These are phyloP conservation scores for Bisporella sp. DNA, from an alignment of 2,329 filamentous ascomycete genomes.

Conservation along the genomic window DNA sequence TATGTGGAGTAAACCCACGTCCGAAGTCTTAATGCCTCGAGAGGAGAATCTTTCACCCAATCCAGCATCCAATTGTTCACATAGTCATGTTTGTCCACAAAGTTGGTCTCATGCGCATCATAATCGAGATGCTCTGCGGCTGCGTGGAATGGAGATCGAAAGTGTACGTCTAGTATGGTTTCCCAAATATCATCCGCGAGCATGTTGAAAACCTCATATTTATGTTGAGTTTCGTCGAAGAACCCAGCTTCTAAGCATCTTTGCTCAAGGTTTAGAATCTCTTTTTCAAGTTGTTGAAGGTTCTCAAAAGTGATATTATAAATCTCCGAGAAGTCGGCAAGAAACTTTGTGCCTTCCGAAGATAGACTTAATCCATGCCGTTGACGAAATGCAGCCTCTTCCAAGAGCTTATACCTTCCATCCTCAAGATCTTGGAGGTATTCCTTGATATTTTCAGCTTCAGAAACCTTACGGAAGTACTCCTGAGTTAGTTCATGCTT, in stretches of 20 bases:
- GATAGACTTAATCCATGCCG: constrained; percentile 8
- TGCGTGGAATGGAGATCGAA: constrained; percentile 13
- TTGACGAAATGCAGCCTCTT: constrained; percentile 10
- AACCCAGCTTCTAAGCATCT: constrained; percentile 13
- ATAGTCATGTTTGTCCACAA: constrained; percentile 14
- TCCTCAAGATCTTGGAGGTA: constrained; percentile 13
- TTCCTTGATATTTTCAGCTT: constrained; percentile 10
- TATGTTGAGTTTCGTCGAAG: constrained; percentile 14
- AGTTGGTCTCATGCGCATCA: constrained; percentile 1
- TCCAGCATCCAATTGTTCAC: constrained; percentile 19
- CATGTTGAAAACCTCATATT: constrained; percentile 15
- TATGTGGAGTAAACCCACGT: constrained; percentile 10
- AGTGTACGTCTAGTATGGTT: constrained; percentile 12
- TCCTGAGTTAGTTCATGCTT: constrained; percentile 8
- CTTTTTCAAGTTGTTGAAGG: constrained; percentile 12
- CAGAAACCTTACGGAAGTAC: constrained; percentile 9
- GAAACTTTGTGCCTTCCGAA: constrained; percentile 13
- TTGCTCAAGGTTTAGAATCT: constrained; percentile 12
- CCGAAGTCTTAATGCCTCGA: constrained; percentile 11
- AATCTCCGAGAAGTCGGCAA: constrained; percentile 11
- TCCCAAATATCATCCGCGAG: constrained; percentile 18
- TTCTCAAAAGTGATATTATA: constrained; percentile 10
- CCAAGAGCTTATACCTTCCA: constrained; percentile 6
- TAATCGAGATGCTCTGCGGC: constrained; percentile 7
- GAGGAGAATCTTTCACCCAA: constrained; percentile 14